Percentiles rank a stretch among this genome's conserved stretches.
Evolutionary conservation across 2,329 filamentous ascomycete species (phyloP).

Genomic region (Coniochaeta hoffmannii): DNA sequence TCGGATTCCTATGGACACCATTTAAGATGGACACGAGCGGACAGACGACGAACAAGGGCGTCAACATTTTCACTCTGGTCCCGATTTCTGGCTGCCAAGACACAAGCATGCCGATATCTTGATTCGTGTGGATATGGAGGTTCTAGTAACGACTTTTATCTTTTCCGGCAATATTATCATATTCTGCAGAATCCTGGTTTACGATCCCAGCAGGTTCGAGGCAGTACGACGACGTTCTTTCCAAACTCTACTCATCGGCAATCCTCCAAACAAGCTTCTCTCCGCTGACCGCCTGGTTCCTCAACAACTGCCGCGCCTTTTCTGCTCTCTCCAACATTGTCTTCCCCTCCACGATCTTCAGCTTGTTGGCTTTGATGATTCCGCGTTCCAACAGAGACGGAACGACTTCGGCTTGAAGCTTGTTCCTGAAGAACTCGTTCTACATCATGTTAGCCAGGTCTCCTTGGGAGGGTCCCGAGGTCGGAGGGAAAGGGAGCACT

Average conservation of each 20-base stretch:
- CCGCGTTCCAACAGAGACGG: conserved; percentile 34
- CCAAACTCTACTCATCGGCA: conserved; percentile 10
- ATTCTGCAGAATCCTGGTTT: too few relatives aligned
- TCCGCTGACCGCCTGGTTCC: conserved; percentile 15
- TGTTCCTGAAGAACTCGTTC: conserved; percentile 48
- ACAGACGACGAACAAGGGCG: background rate
- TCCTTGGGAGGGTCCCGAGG: too few relatives aligned
- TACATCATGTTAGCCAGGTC: conserved; percentile 16
- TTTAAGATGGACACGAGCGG: background rate
- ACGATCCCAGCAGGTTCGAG: too few relatives aligned
- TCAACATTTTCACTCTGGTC: background rate
- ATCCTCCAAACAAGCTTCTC: conserved; percentile 22
- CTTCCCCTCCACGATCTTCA: conserved; percentile 32
- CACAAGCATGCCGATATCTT: background rate
- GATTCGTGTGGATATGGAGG: background rate
- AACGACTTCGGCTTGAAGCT: conserved; percentile 48
- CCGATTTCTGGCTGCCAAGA: background rate
- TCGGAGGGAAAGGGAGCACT: conserved; percentile 11
- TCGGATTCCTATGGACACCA: background rate
- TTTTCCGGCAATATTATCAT: too few relatives aligned
- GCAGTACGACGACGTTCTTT: background rate
- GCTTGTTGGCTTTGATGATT: conserved; percentile 31
- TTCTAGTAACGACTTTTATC: too few relatives aligned
- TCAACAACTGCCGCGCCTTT: conserved; percentile 16
- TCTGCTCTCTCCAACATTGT: conserved; percentile 30